A percentile compares a stretch with the other conserved stretches of the same genome.
These are phyloP conservation scores for Arachis monticola DNA, from an alignment of 331 rosid species.

Conservation along the genomic window DNA sequence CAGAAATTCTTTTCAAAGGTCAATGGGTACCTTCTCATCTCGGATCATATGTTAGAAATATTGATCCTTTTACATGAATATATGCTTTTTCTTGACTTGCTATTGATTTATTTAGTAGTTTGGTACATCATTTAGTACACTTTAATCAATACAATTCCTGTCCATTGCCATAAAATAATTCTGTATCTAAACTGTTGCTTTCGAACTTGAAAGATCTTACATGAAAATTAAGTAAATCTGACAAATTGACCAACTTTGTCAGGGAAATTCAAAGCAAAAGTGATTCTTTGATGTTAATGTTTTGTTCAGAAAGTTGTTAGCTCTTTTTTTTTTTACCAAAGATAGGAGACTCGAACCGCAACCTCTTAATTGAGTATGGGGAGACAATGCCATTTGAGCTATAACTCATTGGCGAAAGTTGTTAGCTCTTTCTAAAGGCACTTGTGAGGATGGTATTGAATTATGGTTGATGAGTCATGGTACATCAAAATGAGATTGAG, in stretches of 20 bases:
- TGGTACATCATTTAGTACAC: slow-evolving; percentile 20
- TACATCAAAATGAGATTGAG: slow-evolving; percentile 11
- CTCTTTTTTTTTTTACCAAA: background rate
- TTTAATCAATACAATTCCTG: slow-evolving; percentile 12
- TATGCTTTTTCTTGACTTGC: slow-evolving; percentile 24
- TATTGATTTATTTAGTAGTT: slow-evolving; percentile 28
- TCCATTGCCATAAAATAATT: slow-evolving; percentile 7
- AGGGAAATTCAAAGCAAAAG: slow-evolving; percentile 9
- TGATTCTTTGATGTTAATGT: background rate
- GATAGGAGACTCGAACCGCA: no score
- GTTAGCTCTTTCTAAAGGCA: background rate
- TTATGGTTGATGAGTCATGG: background rate
- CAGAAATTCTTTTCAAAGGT: slow-evolving; percentile 99
- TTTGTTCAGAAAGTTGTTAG: background rate
- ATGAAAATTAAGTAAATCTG: background rate
- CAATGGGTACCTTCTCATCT: slow-evolving; percentile 58
- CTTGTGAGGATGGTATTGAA: background rate
- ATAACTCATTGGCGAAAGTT: background rate
- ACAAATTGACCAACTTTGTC: background rate
- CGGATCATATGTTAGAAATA: slow-evolving; percentile 37
- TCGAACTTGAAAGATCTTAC: slow-evolving; percentile 5
- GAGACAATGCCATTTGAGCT: no score
- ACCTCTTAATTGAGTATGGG: no score
- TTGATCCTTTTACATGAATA: slow-evolving; percentile 29
- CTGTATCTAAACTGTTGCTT: slow-evolving; percentile 8